Base-by-base conservation (phyloP, 768 basidiomycete species). In the Trametes elegans region DNA sequence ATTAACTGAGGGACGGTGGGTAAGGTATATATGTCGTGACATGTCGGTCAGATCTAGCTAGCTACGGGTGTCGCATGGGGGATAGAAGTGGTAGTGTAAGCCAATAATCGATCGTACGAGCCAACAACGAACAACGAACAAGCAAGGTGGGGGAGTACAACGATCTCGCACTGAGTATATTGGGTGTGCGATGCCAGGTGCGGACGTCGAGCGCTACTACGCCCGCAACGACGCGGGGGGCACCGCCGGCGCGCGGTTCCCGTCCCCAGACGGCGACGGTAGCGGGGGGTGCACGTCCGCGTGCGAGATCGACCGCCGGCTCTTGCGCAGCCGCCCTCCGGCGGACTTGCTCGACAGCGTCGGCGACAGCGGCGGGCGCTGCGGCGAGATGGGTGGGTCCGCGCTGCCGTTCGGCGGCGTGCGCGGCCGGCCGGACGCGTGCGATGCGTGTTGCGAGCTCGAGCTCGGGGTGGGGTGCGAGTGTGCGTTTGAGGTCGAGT, bases 231-330 rank as follows among this genome's bases (percentile, higher is more conserved):
- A 29, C 9, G 54, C 27, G 3, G 54, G 31, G 16, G 54, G 38
- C 1, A 46, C 21, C 5, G 51, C 31, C 42, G 38, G 36, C 19
- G 38, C 21, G n/a, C n/a, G n/a, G n/a, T n/a, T n/a, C n/a, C n/a
- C n/a, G n/a, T n/a, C n/a, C n/a, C n/a, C n/a, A n/a, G n/a, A n/a
- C n/a, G n/a, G n/a, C n/a, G n/a, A n/a, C 26, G 49, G 39, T 3
- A 49, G 21, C n/a, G 32, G 39, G n/a, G 48, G 45, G 26, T 53
- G 31, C 23, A 51, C 49, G n/a, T 56, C 57, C 28, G 57, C 47
- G 7, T 57, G 60, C 10, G 58, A 59, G 39, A 59, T 51, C 26
- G 62, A 60, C 52, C 34, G 34, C 52, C 49, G 18, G 49, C 53
- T 59, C 58, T 57, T 58, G 32, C 57, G 16, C 41, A 58, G 45